Evolutionary conservation across 768 basidiomycete species (phyloP).

Genomic region (Termitomyces sp.): DNA sequence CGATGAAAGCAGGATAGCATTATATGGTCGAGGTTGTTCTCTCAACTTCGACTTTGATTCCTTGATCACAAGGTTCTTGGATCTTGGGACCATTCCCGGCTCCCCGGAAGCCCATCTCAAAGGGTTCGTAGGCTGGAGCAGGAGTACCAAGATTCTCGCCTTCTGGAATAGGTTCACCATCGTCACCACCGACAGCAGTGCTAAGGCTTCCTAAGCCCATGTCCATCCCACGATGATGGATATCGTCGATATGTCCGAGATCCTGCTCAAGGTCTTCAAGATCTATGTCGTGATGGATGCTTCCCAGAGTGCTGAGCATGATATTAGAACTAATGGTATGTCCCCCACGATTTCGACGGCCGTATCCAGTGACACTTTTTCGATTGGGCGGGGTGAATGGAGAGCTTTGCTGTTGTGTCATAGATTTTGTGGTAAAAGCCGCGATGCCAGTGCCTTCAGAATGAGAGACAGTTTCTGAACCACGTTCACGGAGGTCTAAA

Average conservation of each 20-base stretch:
- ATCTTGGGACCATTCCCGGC: conserved; percentile 8
- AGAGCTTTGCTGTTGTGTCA: conserved; percentile 50
- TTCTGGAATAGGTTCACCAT: conserved; percentile 48
- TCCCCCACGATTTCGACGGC: conserved; percentile 37
- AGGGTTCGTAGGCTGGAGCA: conserved; percentile 49
- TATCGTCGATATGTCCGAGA: conserved; percentile 55
- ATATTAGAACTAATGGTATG: conserved; percentile 59
- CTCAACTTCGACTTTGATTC: conserved; percentile 62
- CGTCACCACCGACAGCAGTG: conserved; percentile 49
- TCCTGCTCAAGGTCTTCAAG: conserved; percentile 49
- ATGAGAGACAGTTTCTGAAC: conserved; percentile 73
- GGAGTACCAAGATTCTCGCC: conserved; percentile 41
- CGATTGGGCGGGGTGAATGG: conserved; percentile 52
- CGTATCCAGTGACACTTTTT: conserved; percentile 35
- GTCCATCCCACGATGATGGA: conserved; percentile 49
- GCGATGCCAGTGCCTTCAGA: conserved; percentile 70
- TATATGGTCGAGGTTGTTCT: conserved; percentile 52
- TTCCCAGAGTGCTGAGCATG: conserved; percentile 62
- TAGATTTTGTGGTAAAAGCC: conserved; percentile 63
- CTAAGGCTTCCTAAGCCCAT: conserved; percentile 48
- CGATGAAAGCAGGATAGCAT: conserved; percentile 6
- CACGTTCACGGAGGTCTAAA: conserved; percentile 78
- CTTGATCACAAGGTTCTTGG: not conserved
- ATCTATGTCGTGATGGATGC: conserved; percentile 47
- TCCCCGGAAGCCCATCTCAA: conserved; percentile 45